Base-by-base conservation (phyloP, 2,329 filamentous ascomycete species). In the Arachnopeziza araneosa region DNA sequence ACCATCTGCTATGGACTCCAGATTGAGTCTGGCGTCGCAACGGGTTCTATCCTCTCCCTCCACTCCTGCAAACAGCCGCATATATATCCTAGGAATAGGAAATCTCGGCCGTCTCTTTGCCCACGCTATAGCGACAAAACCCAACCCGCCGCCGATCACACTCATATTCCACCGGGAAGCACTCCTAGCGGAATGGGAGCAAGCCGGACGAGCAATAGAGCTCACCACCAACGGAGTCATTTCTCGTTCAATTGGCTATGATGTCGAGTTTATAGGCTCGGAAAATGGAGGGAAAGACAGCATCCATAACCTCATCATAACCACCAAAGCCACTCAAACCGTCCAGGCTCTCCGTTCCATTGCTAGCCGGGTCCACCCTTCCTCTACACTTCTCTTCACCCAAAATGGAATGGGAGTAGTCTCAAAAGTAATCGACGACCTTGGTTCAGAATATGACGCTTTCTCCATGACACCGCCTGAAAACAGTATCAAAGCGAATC, bases 321-420 rank as follows among this genome's bases (percentile, higher is more conserved):
- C 89, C 2, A 90, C 88, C 30, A 97, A 96, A 74, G 84, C 91
- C 0, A 77, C 83, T 2, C 76, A 83, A 48, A 89, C 90, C 0
- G 73, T 90, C n/a, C 76, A 80, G 1, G 87, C 89, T 50, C 74
- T 80, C 5, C 78, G 80, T 56, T 71, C 77, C 21, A 74, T 96
- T 17, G 77, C 82, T 7, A 75, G 82, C 1, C 83, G 96, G 56
- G 80, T 86, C 1, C 80, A 85, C 63, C 73, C 76, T 2, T 74
- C 79, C 2, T 90, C 87, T n/a, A 89, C 90, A 0, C 83, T 97
- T n/a, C 80, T 88, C 14, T 90, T 97, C 68, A 77, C 91, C 24
- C 93, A 97, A 68, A 96, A 96, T 68, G 93, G 93, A 53, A 89
- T 97, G 84, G 92, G 90, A 32, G 75, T 82, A 1, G 74, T 87